Conservation (phyloP, 2,329 filamentous ascomycete species). For the Colletotrichum sp. region DNA sequence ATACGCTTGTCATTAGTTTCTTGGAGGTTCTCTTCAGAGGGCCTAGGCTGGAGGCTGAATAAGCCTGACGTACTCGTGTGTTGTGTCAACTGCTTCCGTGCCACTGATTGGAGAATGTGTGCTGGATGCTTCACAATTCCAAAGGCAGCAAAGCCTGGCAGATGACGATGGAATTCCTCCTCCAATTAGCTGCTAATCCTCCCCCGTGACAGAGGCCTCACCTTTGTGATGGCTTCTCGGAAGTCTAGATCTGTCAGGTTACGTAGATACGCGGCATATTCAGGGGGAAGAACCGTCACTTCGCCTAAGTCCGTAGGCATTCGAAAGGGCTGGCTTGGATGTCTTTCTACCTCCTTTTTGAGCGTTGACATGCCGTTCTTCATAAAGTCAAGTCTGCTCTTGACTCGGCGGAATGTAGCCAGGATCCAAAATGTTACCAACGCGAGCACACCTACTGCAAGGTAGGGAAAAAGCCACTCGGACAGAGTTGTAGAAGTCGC, state of each 20-base stretch:
- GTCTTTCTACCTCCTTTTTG: neutral
- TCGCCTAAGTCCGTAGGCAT: neutral
- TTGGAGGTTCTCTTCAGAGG: neutral
- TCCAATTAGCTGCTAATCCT: neutral
- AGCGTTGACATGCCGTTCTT: neutral
- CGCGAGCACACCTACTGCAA: neutral
- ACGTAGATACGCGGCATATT: neutral
- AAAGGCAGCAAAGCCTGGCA: neutral
- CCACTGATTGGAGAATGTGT: neutral
- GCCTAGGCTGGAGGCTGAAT: neutral
- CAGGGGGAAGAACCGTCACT: neutral
- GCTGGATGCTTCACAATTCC: neutral
- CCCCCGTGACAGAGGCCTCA: neutral
- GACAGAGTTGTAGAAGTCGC: neutral
- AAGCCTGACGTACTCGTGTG: neutral
- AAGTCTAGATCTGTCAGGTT: neutral
- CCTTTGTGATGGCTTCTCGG: neutral
- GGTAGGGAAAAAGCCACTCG: neutral
- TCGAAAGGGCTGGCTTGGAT: neutral
- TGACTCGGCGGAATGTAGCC: neutral
- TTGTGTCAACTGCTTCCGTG: neutral
- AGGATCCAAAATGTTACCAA: rapidly evolving
- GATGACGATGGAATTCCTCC: neutral
- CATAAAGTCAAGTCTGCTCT: neutral
- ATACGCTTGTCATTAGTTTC: neutral